Percentiles rank a stretch among this genome's conserved stretches.
Evolutionary conservation across 164 flowering plant genomes (phyloP).

Genomic region (Berberis vulgaris): DNA sequence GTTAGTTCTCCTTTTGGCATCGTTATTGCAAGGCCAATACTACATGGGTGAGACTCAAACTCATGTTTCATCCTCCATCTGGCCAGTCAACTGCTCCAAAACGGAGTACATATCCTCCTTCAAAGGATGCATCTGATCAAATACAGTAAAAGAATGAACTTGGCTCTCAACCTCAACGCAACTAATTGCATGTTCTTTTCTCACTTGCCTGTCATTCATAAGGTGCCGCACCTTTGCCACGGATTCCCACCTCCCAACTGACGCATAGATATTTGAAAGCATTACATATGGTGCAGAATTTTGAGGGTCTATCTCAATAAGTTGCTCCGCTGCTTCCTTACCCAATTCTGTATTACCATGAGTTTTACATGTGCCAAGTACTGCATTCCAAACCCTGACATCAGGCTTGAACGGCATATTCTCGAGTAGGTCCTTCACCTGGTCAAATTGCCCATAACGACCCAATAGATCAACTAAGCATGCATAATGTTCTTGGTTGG

Average conservation of each 20-base stretch:
- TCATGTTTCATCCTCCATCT: slow-evolving; percentile 24
- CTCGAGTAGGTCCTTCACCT: slow-evolving; percentile 29
- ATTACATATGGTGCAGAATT: slow-evolving; percentile 44
- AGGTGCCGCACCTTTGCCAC: slow-evolving; percentile 46
- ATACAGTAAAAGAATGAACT: slow-evolving; percentile 29
- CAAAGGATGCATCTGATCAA: slow-evolving; percentile 35
- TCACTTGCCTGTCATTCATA: slow-evolving; percentile 37
- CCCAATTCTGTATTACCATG: slow-evolving; percentile 54
- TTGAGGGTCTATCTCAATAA: slow-evolving; percentile 47
- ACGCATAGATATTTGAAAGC: slow-evolving; percentile 53
- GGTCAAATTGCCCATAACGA: slow-evolving; percentile 45
- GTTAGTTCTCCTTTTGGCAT: no score
- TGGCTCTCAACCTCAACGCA: slow-evolving; percentile 49
- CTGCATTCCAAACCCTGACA: slow-evolving; percentile 47
- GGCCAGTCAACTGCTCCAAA: slow-evolving; percentile 38
- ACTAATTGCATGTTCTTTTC: slow-evolving; percentile 44
- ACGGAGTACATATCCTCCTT: slow-evolving; percentile 30
- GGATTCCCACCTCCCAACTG: slow-evolving; percentile 40
- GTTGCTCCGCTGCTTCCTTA: slow-evolving; percentile 39
- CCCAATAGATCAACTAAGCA: slow-evolving; percentile 62
- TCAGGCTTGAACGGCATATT: slow-evolving; percentile 44
- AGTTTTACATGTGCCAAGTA: slow-evolving; percentile 48
- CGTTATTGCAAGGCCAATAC: no score
- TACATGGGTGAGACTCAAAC: no score
- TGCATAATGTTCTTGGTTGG: slow-evolving; percentile 58